These are phyloP conservation scores for Leptographium flavum DNA, from an alignment of 2,329 filamentous ascomycete species.

Conservation along the genomic window DNA sequence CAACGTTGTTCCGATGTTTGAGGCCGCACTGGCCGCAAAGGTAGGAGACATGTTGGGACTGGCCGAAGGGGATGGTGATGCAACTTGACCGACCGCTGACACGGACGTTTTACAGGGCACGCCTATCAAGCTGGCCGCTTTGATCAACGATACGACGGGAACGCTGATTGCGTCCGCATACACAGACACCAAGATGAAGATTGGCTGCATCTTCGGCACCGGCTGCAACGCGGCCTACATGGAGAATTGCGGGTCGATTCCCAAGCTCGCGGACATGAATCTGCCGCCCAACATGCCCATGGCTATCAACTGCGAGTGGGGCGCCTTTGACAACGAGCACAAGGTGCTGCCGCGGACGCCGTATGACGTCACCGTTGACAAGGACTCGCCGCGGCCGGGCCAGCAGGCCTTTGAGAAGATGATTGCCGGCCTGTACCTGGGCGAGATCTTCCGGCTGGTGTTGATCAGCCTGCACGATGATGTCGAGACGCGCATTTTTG, in stretches of 20 bases:
- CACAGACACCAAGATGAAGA: constrained; percentile 84
- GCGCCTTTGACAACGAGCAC: constrained; percentile 91
- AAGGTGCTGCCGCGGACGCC: constrained; percentile 71
- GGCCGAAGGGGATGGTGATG: not conserved
- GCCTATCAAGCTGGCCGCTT: constrained; percentile 79
- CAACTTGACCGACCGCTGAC: constrained; percentile 2
- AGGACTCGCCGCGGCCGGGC: constrained; percentile 79
- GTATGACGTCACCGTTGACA: constrained; percentile 80
- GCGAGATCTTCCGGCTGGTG: constrained; percentile 84
- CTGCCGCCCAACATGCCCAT: constrained; percentile 72
- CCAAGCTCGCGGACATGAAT: constrained; percentile 86
- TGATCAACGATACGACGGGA: constrained; percentile 97
- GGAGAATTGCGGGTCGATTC: constrained; percentile 81
- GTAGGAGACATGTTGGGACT: constrained; percentile 24
- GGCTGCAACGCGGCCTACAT: constrained; percentile 98
- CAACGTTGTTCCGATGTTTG: constrained; percentile 81
- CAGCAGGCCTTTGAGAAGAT: constrained; percentile 98
- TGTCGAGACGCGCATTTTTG: constrained; percentile 62
- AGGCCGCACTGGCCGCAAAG: constrained; percentile 57
- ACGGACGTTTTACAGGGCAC: constrained; percentile 52
- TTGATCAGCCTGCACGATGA: constrained; percentile 76
- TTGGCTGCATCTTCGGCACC: constrained; percentile 96
- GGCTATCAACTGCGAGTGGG: constrained; percentile 97
- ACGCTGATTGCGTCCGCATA: constrained; percentile 94
- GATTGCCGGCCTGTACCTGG: constrained; percentile 87